Base-by-base conservation (phyloP, 495 filamentous ascomycete species). In the Daldinia vernicosa region DNA sequence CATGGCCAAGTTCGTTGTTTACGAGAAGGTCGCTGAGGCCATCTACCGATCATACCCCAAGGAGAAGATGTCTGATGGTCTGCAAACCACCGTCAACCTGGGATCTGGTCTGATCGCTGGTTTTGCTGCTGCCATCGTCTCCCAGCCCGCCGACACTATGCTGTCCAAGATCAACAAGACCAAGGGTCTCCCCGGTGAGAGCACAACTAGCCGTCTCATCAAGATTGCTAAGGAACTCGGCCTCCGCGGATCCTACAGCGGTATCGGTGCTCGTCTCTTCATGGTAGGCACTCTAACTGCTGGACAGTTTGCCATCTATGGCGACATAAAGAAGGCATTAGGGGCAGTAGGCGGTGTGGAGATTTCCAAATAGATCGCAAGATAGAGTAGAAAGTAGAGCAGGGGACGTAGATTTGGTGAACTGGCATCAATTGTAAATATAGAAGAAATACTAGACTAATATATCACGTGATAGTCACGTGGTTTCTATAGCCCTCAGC, bases 131-230 rank as follows among this genome's bases (percentile, higher is more conserved):
- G 95, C 95, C 77, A 75, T 97, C 80, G 90, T 99, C 76, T 98
- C 95, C 51, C 95, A 99, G 85, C 95, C 95, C 75, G 95, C 95
- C 79, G 95, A 98, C 82, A 99, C 95, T 78, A 98, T 98, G 95
- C 90, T 99, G 75, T 91, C 87, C 86, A 98, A 98, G 90, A 99
- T 99, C 89, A 99, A 99, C 92, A 99, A 99, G 93, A 97, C 93
- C 83, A 93, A 92, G 84, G 95, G 95, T 82, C 85, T 90, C 52
- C 95, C 95, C 63, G 95, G 95, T 83, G 95, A 99, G 88, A 89
- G 95, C 79, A 99, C 94, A 77, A 91, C 89, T 72, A 87, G 83
- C 82, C 92, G 95, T 81, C 85, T 99, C 69, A 87, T 97, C 86
- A 98, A 98, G 91, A 98, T 98, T 79, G 93, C 83, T 71, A 92